Base-by-base conservation (phyloP, 805 yeast genomes). In the Kregervanrija pseudodelftensis region DNA sequence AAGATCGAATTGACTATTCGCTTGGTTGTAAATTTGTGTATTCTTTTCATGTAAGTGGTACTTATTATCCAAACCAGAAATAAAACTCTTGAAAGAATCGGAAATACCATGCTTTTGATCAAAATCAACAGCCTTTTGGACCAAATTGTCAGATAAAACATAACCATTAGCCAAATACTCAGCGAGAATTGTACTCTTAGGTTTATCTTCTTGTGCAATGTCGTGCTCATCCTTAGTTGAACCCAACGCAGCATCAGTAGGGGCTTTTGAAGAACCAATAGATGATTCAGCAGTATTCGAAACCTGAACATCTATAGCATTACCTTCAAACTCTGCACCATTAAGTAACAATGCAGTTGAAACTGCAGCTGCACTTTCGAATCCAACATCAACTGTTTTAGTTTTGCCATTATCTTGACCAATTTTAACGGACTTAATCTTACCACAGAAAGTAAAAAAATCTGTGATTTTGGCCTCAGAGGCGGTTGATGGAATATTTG, bases 381-480 rank as follows among this genome's bases (percentile, higher is more conserved):
- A 85, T 38, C 57, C 67, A 33, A 85, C 77, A 46, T 67, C 67
- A 46, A 71, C 77, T 10, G 68, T 50, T 46, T 67, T 65, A 37
- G 64, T 56, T 45, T 57, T 56, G 15, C 56, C 63, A n/a, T 64
- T 15, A 47, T 57, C 65, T 31, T 66, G 54, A 22, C 54, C 37
- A 12, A 61, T 58, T 35, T 59, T 58, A 52, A 71, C 60, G 4
- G 63, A 48, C 44, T 65, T 60, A 45, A 75, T 64, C 43, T 69
- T 72, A 13, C 95, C 95, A 58, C 93, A 83, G 63, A 85, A 85
- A 17, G 83, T 69, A 63, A 85, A 85, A 64, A 85, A 85, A 48
- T 82, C 83, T 37, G 68, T 64, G 32, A 84, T 60, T 54, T 81
- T 77, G 35, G 70, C 69, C 39, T 71, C 66, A 4, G 77, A 53